Evolutionary conservation across 305 asterid genomes (phyloP).

Genomic region (Solanum hybrid): DNA sequence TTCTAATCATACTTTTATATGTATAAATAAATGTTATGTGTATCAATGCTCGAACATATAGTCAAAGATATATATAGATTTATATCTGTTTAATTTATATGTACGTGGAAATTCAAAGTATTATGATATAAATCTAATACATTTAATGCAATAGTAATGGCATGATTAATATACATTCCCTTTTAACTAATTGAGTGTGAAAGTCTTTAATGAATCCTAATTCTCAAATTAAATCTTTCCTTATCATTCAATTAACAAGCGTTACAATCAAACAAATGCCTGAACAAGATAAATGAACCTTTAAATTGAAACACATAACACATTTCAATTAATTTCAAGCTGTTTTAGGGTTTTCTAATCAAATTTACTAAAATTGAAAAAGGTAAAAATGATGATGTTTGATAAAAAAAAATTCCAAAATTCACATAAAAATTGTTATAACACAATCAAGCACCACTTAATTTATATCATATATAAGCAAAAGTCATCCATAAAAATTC

Average conservation of each 20-base stretch:
- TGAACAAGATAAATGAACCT: background rate
- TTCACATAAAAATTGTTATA: slow-evolving; percentile 8
- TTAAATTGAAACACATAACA: background rate
- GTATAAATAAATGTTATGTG: background rate
- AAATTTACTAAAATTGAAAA: background rate
- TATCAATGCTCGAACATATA: background rate
- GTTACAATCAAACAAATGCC: background rate
- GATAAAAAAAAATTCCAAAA: background rate
- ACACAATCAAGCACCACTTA: background rate
- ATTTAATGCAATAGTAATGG: background rate
- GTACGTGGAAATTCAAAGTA: background rate
- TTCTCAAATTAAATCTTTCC: background rate
- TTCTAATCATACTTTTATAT: too few relatives aligned
- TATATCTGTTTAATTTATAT: background rate
- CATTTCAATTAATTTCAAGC: background rate
- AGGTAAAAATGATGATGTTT: slow-evolving; percentile 4
- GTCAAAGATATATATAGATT: background rate
- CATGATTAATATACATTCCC: background rate
- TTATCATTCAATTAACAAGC: background rate
- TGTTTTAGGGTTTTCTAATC: slow-evolving; percentile 10
- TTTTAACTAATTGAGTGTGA: background rate
- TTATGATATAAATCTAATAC: background rate
- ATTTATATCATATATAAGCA: background rate
- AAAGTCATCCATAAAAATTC: slow-evolving; percentile 5
- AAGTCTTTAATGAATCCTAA: slow-evolving; percentile 6